phyloP scores from a whole-genome alignment of 768 basidiomycete genomes.

The Lactarius sp. region DNA sequence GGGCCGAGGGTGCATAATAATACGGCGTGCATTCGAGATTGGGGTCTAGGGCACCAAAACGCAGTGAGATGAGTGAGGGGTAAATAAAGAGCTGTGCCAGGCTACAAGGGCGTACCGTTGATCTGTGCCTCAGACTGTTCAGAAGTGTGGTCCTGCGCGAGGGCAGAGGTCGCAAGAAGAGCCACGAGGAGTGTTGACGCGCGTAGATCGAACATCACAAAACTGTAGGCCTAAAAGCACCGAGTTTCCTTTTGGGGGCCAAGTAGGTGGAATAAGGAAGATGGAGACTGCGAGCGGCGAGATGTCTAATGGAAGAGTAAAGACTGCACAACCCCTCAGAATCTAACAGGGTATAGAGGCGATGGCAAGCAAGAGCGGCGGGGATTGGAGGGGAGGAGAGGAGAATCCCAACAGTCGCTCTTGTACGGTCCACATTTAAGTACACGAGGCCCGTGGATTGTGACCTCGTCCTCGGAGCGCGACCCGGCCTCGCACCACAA shows the following conservation, averaged over 20 bases:
- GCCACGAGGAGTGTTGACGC: neutral
- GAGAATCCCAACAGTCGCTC: neutral
- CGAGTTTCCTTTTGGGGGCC: neutral
- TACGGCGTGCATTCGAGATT: conserved; percentile 20
- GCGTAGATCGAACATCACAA: neutral
- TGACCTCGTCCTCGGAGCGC: neutral
- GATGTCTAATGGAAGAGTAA: neutral
- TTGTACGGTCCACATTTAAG: neutral
- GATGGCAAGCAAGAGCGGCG: neutral
- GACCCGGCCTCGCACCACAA: neutral
- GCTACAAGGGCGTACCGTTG: neutral
- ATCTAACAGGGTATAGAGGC: neutral
- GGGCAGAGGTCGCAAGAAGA: neutral
- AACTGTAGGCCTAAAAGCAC: neutral
- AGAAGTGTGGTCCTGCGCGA: conserved; percentile 14
- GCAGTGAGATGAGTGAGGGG: neutral
- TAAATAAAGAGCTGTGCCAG: neutral
- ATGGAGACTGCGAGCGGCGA: neutral
- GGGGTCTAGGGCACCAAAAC: conserved; percentile 4
- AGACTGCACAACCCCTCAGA: neutral
- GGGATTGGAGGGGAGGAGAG: neutral
- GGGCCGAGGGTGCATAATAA: conserved; percentile 13
- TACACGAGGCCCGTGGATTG: neutral
- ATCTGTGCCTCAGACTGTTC: conserved; percentile 24
- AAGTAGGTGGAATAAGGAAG: neutral